Conservation (phyloP, 2,329 filamentous ascomycete genomes). For the Rhynchosporium graminicola region DNA sequence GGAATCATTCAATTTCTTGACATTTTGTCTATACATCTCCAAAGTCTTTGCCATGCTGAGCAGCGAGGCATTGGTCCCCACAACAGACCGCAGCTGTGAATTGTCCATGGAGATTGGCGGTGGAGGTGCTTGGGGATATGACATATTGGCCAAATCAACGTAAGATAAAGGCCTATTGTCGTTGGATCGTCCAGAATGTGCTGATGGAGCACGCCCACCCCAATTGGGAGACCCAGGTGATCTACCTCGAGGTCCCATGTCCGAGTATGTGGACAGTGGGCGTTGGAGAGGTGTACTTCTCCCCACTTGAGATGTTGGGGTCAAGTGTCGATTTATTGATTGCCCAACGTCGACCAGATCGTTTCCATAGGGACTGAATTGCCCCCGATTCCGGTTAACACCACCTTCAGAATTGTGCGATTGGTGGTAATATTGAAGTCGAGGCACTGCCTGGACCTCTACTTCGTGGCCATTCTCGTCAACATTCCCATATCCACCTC, state of each 20-base stretch:
- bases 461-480: slow-evolving; percentile 32
- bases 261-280: slow-evolving; percentile 78
- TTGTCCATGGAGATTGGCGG: slow-evolving; percentile 65
- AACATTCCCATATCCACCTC: slow-evolving; percentile 24
- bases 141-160: slow-evolving; percentile 56
- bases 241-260: slow-evolving; percentile 64
- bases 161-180: slow-evolving; percentile 40
- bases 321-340: slow-evolving; percentile 62
- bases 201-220: slow-evolving; percentile 37
- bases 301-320: slow-evolving; percentile 55
- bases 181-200: slow-evolving; percentile 36
- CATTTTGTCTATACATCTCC: slow-evolving; percentile 95
- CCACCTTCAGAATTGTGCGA: slow-evolving; percentile 47
- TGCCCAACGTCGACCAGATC: slow-evolving; percentile 48
- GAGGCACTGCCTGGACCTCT: slow-evolving; percentile 46
- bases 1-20: slow-evolving; percentile 93
- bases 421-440: slow-evolving; percentile 61
- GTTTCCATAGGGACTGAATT: slow-evolving; percentile 20
- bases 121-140: slow-evolving; percentile 43
- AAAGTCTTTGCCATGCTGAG: slow-evolving; percentile 91
- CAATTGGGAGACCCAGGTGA: slow-evolving; percentile 48
- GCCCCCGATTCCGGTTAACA: slow-evolving; percentile 34
- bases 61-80: slow-evolving; percentile 88
- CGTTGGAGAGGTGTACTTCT: slow-evolving; percentile 62
- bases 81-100: slow-evolving; percentile 71